A percentile compares a stretch with the other conserved stretches of the same genome.
Conservation (phyloP, 345 rosid genomes). For the Excoecaria agallocha region DNA sequence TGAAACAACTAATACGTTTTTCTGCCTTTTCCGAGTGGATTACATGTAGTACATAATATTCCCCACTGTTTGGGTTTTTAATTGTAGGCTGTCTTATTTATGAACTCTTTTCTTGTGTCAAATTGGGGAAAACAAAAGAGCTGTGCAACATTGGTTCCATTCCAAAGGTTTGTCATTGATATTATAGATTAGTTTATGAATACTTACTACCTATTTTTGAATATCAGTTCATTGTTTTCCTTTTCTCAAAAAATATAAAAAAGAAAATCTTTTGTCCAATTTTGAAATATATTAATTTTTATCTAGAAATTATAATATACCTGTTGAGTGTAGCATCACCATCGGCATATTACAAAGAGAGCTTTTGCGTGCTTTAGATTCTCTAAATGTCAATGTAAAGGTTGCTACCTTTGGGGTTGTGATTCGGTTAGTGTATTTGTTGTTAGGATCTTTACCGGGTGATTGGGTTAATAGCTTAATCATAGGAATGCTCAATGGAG, state of each 20-base stretch:
- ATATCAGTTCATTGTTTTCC: background rate
- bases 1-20: background rate
- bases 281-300: too few relatives aligned
- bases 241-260: too few relatives aligned
- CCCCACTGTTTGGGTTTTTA: background rate
- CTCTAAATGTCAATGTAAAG: conserved; percentile 4
- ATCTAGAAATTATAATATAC: too few relatives aligned
- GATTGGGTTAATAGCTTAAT: background rate
- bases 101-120: conserved; percentile 84
- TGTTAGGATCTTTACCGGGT: background rate
- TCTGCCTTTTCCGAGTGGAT: background rate
- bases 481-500: background rate
- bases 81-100: conserved; percentile 79
- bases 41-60: conserved; percentile 8
- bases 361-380: conserved; percentile 1
- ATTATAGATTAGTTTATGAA: background rate
- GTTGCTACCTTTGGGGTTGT: conserved; percentile 6
- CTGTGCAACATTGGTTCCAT: conserved; percentile 87
- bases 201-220: background rate
- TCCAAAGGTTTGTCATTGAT: conserved; percentile 65
- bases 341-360: background rate
- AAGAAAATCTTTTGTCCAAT: too few relatives aligned
- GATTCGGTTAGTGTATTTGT: conserved; percentile 5
- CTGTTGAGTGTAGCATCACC: too few relatives aligned
- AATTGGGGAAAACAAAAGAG: conserved; percentile 90